phyloP scores from a whole-genome alignment of 1,139 yeast genomes.

The Scheffersomyces illinoinensis region DNA sequence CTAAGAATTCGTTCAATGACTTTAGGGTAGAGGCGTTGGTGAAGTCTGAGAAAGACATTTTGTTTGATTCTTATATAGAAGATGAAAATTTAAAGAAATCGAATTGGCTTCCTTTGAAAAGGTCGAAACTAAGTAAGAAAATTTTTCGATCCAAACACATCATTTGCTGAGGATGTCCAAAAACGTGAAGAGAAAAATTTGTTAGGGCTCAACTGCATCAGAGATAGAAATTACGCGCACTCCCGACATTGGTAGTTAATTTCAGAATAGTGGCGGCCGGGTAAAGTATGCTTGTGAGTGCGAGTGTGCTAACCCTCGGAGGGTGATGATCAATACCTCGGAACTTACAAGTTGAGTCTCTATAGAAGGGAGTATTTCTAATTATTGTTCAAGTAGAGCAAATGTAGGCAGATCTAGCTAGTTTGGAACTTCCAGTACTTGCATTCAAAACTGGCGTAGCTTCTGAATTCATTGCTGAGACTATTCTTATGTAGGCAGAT shows the following conservation, averaged over 20 bases:
- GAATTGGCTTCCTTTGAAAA: background rate
- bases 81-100: slow-evolving; percentile 1
- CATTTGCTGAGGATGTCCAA: slow-evolving; percentile 1
- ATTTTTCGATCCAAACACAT: background rate
- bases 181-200: slow-evolving; percentile 8
- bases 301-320: background rate
- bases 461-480: slow-evolving; percentile 81
- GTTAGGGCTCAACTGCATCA: slow-evolving; percentile 4
- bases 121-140: background rate
- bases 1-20: slow-evolving; percentile 83
- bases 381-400: background rate
- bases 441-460: slow-evolving; percentile 75
- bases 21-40: slow-evolving; percentile 79
- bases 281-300: slow-evolving; percentile 2
- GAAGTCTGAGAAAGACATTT: slow-evolving; percentile 78
- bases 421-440: slow-evolving; percentile 33
- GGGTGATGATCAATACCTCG: background rate
- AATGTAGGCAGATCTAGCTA: background rate
- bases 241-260: background rate
- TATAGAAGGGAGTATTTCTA: background rate
- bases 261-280: slow-evolving; percentile 7
- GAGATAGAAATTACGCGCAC: background rate
- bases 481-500: slow-evolving; percentile 45
- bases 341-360: background rate
- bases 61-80: slow-evolving; percentile 10